These are phyloP conservation scores for Leptographium procerum DNA, from an alignment of 2,329 filamentous ascomycete genomes.

Conservation along the genomic window DNA sequence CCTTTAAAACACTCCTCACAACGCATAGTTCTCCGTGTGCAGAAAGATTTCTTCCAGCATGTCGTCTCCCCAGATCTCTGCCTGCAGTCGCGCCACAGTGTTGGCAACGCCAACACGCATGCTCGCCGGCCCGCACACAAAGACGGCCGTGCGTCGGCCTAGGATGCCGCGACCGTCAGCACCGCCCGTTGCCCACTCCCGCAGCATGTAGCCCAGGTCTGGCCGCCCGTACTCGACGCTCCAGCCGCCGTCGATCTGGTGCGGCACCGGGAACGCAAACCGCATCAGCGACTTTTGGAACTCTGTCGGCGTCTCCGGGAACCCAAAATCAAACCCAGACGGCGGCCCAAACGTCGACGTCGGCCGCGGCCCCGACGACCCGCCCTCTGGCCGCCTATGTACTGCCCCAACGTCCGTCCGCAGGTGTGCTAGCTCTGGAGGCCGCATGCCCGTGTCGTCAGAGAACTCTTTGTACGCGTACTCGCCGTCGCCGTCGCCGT, in stretches of 20 bases:
- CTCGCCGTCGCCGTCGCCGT: not conserved
- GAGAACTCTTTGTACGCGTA: not conserved
- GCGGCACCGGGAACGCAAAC: constrained; percentile 67
- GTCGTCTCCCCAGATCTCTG: constrained; percentile 68
- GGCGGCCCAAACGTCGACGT: constrained; percentile 48
- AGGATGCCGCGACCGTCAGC: constrained; percentile 55
- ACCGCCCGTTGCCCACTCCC: constrained; percentile 66
- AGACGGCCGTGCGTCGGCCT: constrained; percentile 74
- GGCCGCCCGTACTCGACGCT: constrained; percentile 86
- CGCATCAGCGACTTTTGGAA: constrained; percentile 86
- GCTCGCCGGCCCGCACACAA: constrained; percentile 78
- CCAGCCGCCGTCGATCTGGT: constrained; percentile 69
- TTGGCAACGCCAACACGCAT: constrained; percentile 86
- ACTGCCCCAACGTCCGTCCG: constrained; percentile 31
- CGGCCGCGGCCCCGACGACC: constrained; percentile 24
- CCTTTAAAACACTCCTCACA: constrained; percentile 43
- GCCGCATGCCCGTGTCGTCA: constrained; percentile 16
- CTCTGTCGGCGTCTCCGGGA: constrained; percentile 72
- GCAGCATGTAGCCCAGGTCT: constrained; percentile 76
- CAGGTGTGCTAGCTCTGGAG: constrained; percentile 47
- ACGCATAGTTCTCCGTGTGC: constrained; percentile 89
- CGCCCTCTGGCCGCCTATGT: constrained; percentile 7
- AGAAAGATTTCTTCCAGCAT: constrained; percentile 81
- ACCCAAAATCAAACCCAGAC: constrained; percentile 65
- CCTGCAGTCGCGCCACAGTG: constrained; percentile 72